phyloP scores from a whole-genome alignment of 2,329 filamentous ascomycete genomes.

The Blastomyces percursus region DNA sequence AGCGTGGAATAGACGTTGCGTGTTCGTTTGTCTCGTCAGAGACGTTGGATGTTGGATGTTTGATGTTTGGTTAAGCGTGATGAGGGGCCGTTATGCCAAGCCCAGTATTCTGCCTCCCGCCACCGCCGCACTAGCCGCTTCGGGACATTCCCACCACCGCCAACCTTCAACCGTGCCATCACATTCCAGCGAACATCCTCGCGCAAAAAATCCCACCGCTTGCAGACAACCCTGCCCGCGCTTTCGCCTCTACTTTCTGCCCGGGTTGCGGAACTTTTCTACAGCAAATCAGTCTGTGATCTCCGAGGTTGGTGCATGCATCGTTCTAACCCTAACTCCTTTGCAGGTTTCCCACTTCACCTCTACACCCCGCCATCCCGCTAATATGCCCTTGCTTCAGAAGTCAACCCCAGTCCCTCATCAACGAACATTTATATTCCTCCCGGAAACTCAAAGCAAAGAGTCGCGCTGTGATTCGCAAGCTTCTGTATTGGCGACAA shows the following conservation, averaged over 20 bases:
- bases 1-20: background rate
- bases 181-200: background rate
- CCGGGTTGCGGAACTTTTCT: background rate
- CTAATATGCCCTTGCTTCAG: background rate
- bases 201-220: background rate
- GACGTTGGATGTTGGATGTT: too few species aligned
- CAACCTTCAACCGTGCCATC: background rate
- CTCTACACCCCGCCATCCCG: background rate
- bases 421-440: background rate
- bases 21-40: background rate
- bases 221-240: conserved; percentile 1
- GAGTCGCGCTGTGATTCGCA: background rate
- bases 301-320: background rate
- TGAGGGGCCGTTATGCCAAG: background rate
- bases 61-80: too few species aligned
- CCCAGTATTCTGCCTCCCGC: conserved; percentile 4
- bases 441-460: background rate
- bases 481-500: background rate
- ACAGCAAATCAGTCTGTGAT: background rate
- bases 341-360: background rate
- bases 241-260: background rate
- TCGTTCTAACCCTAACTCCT: background rate
- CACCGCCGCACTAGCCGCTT: conserved; percentile 7
- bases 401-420: background rate
- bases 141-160: background rate